Evolutionary conservation across 2,329 filamentous ascomycete species (phyloP).

Genomic region (Blumeria hordei): DNA sequence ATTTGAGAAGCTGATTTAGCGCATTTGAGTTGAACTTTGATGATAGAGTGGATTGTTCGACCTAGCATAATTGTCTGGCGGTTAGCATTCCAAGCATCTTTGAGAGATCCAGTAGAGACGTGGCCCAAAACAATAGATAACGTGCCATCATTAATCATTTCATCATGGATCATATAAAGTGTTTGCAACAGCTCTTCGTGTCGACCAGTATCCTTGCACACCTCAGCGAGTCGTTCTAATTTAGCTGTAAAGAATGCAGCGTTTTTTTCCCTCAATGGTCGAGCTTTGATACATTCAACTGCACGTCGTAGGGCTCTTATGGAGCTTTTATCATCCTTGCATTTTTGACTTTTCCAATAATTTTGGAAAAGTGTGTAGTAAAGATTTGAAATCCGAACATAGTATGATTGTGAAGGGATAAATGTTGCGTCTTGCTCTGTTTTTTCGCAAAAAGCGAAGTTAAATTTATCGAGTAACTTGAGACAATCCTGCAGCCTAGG

Average conservation of each 20-base stretch:
- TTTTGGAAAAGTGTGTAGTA: slow-evolving; percentile 40
- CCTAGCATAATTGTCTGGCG: slow-evolving; percentile 28
- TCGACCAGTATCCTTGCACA: slow-evolving; percentile 28
- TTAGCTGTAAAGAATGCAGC: slow-evolving; percentile 37
- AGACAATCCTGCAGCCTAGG: slow-evolving; percentile 31
- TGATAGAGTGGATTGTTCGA: slow-evolving; percentile 32
- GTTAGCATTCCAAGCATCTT: slow-evolving; percentile 26
- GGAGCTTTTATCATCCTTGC: slow-evolving; percentile 19
- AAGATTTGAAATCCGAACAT: slow-evolving; percentile 44
- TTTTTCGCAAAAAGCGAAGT: slow-evolving; percentile 8
- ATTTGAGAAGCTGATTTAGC: slow-evolving; percentile 30
- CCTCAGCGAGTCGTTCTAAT: slow-evolving; percentile 39
- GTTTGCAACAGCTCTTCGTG: slow-evolving; percentile 32
- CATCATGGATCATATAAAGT: slow-evolving; percentile 34
- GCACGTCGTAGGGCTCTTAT: slow-evolving; percentile 37
- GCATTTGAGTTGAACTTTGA: slow-evolving; percentile 32
- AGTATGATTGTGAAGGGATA: slow-evolving; percentile 21
- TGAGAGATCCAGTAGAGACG: slow-evolving; percentile 25
- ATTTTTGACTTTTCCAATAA: slow-evolving; percentile 21
- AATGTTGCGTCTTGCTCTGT: slow-evolving; percentile 4
- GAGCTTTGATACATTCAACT: slow-evolving; percentile 33
- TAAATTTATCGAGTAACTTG: slow-evolving; percentile 27
- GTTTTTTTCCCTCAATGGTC: slow-evolving; percentile 28
- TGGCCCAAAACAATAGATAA: slow-evolving; percentile 27
- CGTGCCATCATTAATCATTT: slow-evolving; percentile 32